Percentiles rank a stretch among this genome's conserved stretches.
Evolutionary conservation across 768 basidiomycete species (phyloP).

Genomic region (Candolleomyces eurysporus): DNA sequence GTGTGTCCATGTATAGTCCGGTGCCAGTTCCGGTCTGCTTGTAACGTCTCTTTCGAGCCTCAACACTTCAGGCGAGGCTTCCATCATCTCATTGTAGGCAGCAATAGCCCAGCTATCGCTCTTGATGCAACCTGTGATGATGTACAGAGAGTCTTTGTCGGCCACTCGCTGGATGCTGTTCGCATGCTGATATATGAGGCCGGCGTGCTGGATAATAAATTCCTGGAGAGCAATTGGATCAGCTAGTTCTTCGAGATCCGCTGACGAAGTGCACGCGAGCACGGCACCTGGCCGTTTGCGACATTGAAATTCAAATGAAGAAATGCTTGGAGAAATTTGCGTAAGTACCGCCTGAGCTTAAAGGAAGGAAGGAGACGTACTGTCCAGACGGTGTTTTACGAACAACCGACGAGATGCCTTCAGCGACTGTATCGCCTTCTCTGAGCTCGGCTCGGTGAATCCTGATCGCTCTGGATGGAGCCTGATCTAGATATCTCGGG

Average conservation of each 20-base stretch:
- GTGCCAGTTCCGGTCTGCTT: not conserved
- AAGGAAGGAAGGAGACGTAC: no score
- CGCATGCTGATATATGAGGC: not conserved
- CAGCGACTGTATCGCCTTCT: no score
- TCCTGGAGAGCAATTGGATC: not conserved
- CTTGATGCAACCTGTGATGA: not conserved
- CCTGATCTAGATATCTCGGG: not conserved
- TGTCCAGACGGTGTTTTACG: no score
- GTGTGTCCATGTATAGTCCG: not conserved
- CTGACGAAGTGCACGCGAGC: not conserved
- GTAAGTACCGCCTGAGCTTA: not conserved
- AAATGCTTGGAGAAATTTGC: not conserved
- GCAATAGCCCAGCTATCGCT: not conserved
- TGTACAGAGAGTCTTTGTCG: not conserved
- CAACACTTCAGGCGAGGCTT: not conserved
- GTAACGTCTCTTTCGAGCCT: not conserved
- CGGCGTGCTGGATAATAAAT: not conserved
- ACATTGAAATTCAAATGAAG: not conserved
- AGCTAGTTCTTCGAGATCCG: not conserved
- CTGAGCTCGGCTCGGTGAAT: not conserved
- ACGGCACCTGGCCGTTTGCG: not conserved
- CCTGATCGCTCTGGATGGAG: not conserved
- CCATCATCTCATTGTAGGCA: not conserved
- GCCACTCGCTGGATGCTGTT: not conserved
- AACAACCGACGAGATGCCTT: no score